Conservation (phyloP, 257 asterid species). For the Solanum sejunctum region DNA sequence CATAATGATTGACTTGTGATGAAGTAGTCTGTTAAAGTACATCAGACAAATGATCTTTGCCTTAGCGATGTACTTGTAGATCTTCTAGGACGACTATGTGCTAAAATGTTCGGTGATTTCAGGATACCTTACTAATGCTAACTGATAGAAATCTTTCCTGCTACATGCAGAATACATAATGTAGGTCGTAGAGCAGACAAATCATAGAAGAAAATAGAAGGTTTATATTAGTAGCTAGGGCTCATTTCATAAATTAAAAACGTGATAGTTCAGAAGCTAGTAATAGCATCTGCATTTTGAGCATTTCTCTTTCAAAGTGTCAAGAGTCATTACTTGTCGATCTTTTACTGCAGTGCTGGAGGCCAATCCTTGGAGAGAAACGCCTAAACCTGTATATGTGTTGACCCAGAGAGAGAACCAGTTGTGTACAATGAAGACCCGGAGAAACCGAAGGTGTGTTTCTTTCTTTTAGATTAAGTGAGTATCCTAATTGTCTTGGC, state of each 20-base stretch:
- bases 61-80: neutral
- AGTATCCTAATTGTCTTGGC: neutral
- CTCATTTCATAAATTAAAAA: neutral
- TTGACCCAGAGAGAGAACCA: slow-evolving; percentile 86
- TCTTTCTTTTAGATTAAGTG: neutral
- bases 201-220: neutral
- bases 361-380: slow-evolving; percentile 90
- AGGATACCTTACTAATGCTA: neutral
- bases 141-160: neutral
- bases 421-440: slow-evolving; percentile 86
- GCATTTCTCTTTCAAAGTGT: neutral
- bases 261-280: neutral
- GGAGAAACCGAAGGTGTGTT: slow-evolving; percentile 63
- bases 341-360: slow-evolving; percentile 54
- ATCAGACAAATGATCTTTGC: neutral
- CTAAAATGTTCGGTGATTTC: neutral
- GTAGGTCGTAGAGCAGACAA: neutral
- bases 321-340: neutral
- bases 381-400: slow-evolving; percentile 81
- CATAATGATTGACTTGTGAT: neutral
- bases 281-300: neutral
- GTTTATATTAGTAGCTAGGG: neutral
- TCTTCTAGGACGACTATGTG: neutral
- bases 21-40: neutral
- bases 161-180: neutral